Base-by-base conservation (phyloP, 495 filamentous ascomycete species). In the Aspergillus carlsbadensis region DNA sequence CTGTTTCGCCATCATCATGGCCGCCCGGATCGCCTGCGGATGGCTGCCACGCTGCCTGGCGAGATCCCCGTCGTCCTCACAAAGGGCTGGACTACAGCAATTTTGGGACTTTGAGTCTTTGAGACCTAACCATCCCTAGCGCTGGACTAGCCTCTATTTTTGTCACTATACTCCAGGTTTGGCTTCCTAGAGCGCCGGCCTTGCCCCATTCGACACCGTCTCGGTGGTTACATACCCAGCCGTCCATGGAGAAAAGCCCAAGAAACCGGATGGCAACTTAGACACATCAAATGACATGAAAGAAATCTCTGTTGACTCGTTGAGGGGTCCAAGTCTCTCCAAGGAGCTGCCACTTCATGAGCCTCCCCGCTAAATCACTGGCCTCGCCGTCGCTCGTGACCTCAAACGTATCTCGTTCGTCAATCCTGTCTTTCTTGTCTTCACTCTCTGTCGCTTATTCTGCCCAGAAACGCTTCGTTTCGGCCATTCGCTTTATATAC, bases 111-210 rank as follows among this genome's bases (percentile, higher is more conserved):
- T n/a, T 31, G 43, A 10, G 22, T 13, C 48, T 54, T 47, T 36
- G 55, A 60, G 34, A 53, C 39, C 54, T 40, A 52, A 58, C 26
- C 18, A 20, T 29, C 10, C 24, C 46, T 65, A 62, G 59, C 36
- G 58, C 51, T 52, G 34, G 52, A 31, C 57, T 60, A 60, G 59
- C 57, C 46, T 53, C 63, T 65, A 65, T 65, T 62, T 65, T 62
- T 59, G 59, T 62, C 59, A 26, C 33, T 17, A 46, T 54, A 54
- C 50, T 57, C 15, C 45, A 57, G 45, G 37, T 53, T 47, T 26
- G 44, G 34, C 18, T 36, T 56, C 15, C 17, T 54, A 10, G 40
- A 39, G 42, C 43, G 29, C 49, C 41, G 53, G 21, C 54, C 42
- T 46, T 37, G 41, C 52, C 29, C 52, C 45, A 50, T 15, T 52